Conservation (phyloP, 192 early-diverging fungal species). For the Coemansia sp. region DNA sequence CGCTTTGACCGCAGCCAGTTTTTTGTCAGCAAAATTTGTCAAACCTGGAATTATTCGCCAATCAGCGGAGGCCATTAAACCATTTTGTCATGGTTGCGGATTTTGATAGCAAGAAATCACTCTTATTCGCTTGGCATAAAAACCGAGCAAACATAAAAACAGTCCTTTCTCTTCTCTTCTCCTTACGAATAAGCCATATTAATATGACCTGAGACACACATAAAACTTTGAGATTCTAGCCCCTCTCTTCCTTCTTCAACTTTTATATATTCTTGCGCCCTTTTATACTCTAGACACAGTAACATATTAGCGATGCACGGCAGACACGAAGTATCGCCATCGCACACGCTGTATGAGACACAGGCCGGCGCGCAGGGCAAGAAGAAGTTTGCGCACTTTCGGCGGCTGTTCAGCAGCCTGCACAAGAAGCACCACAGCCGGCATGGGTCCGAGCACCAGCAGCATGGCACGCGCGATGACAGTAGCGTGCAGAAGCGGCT, state of each 20-base stretch:
- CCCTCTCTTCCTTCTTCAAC: not conserved
- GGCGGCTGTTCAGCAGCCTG: conserved; percentile 50
- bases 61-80: conserved; percentile 5
- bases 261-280: not conserved
- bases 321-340: conserved; percentile 44
- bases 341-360: conserved; percentile 42
- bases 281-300: not conserved
- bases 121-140: too few species aligned
- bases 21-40: conserved; percentile 5
- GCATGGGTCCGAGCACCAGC: conserved; percentile 2
- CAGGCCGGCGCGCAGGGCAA: conserved; percentile 41
- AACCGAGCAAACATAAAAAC: not conserved
- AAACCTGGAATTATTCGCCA: conserved; percentile 4
- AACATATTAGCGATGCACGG: conserved; percentile 25
- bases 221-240: conserved; percentile 2
- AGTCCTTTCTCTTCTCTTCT: not conserved
- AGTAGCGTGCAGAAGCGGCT: conserved; percentile 32
- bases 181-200: not conserved
- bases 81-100: too few species aligned
- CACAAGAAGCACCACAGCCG: conserved; percentile 45
- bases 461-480: conserved; percentile 15
- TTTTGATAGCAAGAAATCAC: not conserved
- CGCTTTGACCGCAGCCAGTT: conserved; percentile 3
- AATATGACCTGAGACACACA: conserved; percentile 4
- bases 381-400: conserved; percentile 57